These are phyloP conservation scores for Gaeumannomyces sp. DNA, from an alignment of 2,329 filamentous ascomycete genomes.

Conservation along the genomic window DNA sequence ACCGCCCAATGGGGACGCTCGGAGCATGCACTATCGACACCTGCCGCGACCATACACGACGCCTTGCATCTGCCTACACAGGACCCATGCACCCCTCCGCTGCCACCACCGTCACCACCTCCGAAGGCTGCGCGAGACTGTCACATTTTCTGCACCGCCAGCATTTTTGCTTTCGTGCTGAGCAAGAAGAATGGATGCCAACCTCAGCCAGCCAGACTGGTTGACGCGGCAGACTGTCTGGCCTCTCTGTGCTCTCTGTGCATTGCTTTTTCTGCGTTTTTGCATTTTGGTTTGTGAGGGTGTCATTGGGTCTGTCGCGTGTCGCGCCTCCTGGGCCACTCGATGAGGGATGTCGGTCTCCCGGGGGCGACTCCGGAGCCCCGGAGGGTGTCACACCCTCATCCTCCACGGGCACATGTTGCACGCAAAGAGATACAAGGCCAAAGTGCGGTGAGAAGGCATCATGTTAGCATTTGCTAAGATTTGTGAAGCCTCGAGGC, in stretches of 20 bases:
- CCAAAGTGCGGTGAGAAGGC: background rate
- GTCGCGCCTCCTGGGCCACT: background rate
- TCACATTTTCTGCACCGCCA: background rate
- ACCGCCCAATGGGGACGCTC: background rate
- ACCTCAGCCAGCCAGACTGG: background rate
- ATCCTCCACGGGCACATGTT: background rate
- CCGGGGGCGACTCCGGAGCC: background rate
- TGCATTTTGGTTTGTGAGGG: too few species aligned
- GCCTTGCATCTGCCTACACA: background rate
- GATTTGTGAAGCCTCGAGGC: background rate
- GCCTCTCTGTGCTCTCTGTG: background rate
- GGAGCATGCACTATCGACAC: constrained; percentile 1
- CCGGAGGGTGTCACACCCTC: background rate
- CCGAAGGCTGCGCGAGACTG: background rate
- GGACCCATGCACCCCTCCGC: background rate
- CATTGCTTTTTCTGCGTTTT: background rate
- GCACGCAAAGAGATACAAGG: background rate
- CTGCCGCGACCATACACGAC: background rate
- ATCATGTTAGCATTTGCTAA: background rate
- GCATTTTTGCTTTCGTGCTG: background rate
- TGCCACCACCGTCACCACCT: background rate
- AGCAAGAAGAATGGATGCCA: background rate
- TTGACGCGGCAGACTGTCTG: background rate
- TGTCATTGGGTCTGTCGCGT: background rate
- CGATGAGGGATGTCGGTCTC: background rate